Percentiles rank a stretch among this genome's conserved stretches.
These are phyloP conservation scores for Scorias spongiosa DNA, from an alignment of 2,329 filamentous ascomycete species.

Conservation along the genomic window DNA sequence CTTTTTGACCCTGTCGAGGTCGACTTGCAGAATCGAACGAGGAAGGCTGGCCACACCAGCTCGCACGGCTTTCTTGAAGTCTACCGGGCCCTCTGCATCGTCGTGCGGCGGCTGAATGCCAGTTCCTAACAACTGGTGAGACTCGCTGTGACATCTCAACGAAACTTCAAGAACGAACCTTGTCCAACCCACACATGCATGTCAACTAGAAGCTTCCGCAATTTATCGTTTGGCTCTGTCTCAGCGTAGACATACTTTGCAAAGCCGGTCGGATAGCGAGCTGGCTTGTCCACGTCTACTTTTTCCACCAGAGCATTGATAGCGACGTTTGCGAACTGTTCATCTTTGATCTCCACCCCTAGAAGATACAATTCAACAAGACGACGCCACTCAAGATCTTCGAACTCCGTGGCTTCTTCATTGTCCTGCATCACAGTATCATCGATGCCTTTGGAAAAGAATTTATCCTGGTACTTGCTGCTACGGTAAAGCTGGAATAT, in stretches of 20 bases:
- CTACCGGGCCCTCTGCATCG: slow-evolving; percentile 7
- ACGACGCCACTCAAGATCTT: slow-evolving; percentile 8
- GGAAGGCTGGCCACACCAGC: not conserved
- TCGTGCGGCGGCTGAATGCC: slow-evolving; percentile 6
- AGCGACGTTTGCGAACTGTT: slow-evolving; percentile 12
- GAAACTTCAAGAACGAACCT: slow-evolving; percentile 1
- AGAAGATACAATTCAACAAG: slow-evolving; percentile 13
- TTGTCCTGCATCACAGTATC: slow-evolving; percentile 4
- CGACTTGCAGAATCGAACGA: not conserved
- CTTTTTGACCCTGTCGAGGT: not conserved
- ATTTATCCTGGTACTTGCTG: not conserved
- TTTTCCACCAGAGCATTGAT: slow-evolving; percentile 9
- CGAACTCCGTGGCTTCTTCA: slow-evolving; percentile 1
- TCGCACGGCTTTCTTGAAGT: slow-evolving; percentile 2
- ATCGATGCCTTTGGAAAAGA: not conserved
- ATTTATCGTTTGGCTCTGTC: slow-evolving; percentile 4
- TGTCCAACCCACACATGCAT: slow-evolving; percentile 11
- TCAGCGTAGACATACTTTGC: slow-evolving; percentile 7
- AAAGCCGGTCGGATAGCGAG: slow-evolving; percentile 9
- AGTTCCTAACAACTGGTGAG: slow-evolving; percentile 1
- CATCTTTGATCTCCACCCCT: slow-evolving; percentile 11
- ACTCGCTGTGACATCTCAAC: not conserved
- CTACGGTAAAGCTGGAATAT: slow-evolving; percentile 9
- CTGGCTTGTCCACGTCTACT: slow-evolving; percentile 1
- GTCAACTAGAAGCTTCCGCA: slow-evolving; percentile 10